These are phyloP conservation scores for Zea luxurians DNA, from an alignment of 176 grass and related monocot species.

Conservation along the genomic window DNA sequence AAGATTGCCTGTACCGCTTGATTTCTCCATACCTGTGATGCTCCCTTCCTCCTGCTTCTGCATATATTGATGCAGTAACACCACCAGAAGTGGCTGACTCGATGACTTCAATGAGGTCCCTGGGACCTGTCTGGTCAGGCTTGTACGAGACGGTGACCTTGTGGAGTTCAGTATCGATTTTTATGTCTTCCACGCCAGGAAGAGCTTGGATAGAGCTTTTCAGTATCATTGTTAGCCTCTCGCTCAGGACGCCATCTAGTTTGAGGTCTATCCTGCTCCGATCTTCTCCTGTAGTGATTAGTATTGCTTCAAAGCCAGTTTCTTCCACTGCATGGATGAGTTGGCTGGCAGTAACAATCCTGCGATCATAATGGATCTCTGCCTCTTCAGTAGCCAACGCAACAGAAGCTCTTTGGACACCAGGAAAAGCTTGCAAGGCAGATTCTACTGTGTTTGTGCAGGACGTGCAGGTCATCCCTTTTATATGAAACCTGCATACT, in stretches of 20 bases:
- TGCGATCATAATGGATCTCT: constrained; percentile 68
- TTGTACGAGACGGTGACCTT: constrained; percentile 84
- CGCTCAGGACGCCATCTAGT: constrained; percentile 54
- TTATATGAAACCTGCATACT: constrained; percentile 78
- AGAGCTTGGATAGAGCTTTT: constrained; percentile 74
- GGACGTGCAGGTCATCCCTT: constrained; percentile 84
- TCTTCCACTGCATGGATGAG: constrained; percentile 61
- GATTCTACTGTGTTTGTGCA: constrained; percentile 70
- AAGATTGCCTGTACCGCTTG: constrained; percentile 71
- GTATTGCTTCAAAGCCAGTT: constrained; percentile 68
- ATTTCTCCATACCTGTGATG: constrained; percentile 74
- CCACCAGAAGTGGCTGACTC: constrained; percentile 62
- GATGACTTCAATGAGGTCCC: constrained; percentile 83
- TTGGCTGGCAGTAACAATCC: constrained; percentile 41
- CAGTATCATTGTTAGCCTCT: constrained; percentile 51
- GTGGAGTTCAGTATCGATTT: constrained; percentile 51
- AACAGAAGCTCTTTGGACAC: constrained; percentile 74
- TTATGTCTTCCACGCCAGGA: constrained; percentile 66
- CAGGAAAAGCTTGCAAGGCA: constrained; percentile 59
- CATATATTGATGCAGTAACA: constrained; percentile 74
- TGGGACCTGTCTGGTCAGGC: constrained; percentile 74
- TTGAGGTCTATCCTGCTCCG: constrained; percentile 67
- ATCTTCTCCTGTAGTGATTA: constrained; percentile 83
- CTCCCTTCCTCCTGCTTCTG: constrained; percentile 74
- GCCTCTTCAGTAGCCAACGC: constrained; percentile 91